Conservation (phyloP, 1,284 basidiomycete genomes). For the Cutaneotrichosporon sp. region DNA sequence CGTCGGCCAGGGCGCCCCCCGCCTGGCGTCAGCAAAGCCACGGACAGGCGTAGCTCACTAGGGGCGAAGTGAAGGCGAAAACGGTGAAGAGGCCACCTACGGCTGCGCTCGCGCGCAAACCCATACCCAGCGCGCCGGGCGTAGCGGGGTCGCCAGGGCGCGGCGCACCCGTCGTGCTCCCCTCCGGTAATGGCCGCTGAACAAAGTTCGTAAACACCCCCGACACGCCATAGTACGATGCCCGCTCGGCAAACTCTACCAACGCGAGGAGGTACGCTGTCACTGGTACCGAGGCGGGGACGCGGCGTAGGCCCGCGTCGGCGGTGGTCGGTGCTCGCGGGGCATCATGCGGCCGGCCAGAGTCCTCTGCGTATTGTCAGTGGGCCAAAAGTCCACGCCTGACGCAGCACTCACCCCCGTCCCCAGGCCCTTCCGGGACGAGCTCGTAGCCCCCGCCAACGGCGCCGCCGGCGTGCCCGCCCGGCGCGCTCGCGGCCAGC, state of each 20-base stretch:
- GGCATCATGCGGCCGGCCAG: background rate
- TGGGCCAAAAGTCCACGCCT: too few relatives aligned
- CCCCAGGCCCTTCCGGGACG: background rate
- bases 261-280: conserved; percentile 23
- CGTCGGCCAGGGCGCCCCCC: conserved; percentile 52
- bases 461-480: too few relatives aligned
- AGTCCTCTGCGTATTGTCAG: background rate
- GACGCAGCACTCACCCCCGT: background rate
- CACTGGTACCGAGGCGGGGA: conserved; percentile 18
- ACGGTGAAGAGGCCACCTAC: conserved; percentile 33
- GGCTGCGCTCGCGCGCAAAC: conserved; percentile 28
- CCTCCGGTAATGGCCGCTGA: conserved; percentile 53
- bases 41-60: conserved; percentile 13
- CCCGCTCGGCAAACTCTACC: conserved; percentile 42
- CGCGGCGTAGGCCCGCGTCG: conserved; percentile 7
- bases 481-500: background rate
- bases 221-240: conserved; percentile 19
- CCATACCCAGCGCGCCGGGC: conserved; percentile 53
- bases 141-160: conserved; percentile 50
- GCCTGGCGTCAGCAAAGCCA: background rate
- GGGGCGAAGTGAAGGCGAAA: conserved; percentile 30
- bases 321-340: conserved; percentile 2
- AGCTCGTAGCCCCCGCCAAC: background rate
- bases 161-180: conserved; percentile 62
- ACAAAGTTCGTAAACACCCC: conserved; percentile 28